phyloP scores from a whole-genome alignment of 805 yeast species.

The Kuraishia molischiana region DNA sequence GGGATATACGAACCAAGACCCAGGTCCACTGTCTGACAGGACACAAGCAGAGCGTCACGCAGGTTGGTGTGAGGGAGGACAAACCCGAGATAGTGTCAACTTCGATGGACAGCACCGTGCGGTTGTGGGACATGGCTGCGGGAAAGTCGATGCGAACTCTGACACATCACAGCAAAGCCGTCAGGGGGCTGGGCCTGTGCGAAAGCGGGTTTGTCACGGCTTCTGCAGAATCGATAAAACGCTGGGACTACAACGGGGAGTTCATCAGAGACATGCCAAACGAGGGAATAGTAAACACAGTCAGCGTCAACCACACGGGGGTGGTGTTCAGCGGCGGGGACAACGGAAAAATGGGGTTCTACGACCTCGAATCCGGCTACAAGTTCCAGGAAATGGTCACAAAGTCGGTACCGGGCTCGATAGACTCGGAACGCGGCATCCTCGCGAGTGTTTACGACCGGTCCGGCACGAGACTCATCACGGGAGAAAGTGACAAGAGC shows the following conservation, averaged over 20 bases:
- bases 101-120: constrained; percentile 75
- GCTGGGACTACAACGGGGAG: constrained; percentile 72
- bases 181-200: constrained; percentile 54
- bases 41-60: constrained; percentile 66
- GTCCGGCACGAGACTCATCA: constrained; percentile 71
- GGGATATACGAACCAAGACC: constrained; percentile 84
- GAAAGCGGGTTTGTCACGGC: constrained; percentile 74
- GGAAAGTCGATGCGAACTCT: constrained; percentile 63
- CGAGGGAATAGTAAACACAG: constrained; percentile 52
- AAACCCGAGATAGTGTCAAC: constrained; percentile 85
- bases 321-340: constrained; percentile 77
- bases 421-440: constrained; percentile 58
- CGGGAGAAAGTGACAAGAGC: constrained; percentile 88
- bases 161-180: constrained; percentile 79
- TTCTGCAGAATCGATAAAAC: constrained; percentile 70
- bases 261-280: constrained; percentile 48
- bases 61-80: constrained; percentile 53
- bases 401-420: constrained; percentile 59
- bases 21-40: constrained; percentile 76
- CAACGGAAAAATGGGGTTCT: constrained; percentile 68
- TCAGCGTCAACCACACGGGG: constrained; percentile 48
- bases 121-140: constrained; percentile 85
- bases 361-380: constrained; percentile 67
- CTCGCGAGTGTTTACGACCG: constrained; percentile 65
- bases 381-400: constrained; percentile 46